phyloP scores from a whole-genome alignment of 2,329 filamentous ascomycete genomes.

The Cryoendolithus antarcticus region DNA sequence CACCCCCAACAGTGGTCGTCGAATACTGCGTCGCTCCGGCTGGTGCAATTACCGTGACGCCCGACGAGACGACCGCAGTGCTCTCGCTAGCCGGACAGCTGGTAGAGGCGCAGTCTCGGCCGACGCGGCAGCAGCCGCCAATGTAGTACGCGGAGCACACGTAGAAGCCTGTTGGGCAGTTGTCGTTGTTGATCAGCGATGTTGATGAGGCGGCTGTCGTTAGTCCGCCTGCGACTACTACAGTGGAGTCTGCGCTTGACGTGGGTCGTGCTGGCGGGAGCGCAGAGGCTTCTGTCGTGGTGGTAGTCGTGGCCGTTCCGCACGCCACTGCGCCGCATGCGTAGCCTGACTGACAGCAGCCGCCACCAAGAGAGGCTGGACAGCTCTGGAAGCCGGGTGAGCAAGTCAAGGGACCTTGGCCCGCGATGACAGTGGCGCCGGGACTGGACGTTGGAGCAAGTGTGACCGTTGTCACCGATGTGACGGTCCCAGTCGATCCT shows the following conservation, averaged over 20 bases:
- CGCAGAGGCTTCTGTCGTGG: conserved; percentile 24
- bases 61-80: conserved; percentile 53
- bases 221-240: conserved; percentile 2
- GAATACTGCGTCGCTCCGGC: conserved; percentile 29
- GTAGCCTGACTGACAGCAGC: conserved; percentile 36
- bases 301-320: conserved; percentile 17
- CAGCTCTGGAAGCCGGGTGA: too few species aligned
- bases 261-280: conserved; percentile 11
- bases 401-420: conserved; percentile 26
- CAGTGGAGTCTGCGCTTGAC: conserved; percentile 16
- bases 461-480: conserved; percentile 6
- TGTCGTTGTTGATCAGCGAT: conserved; percentile 19
- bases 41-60: conserved; percentile 58
- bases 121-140: conserved; percentile 80
- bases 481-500: conserved; percentile 3
- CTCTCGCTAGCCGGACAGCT: conserved; percentile 55
- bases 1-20: neutral
- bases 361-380: conserved; percentile 6
- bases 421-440: conserved; percentile 5
- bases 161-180: conserved; percentile 85
- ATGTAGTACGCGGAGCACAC: conserved; percentile 70
- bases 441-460: neutral
- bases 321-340: conserved; percentile 26
- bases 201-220: conserved; percentile 25
- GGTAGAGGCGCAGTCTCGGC: conserved; percentile 69